A percentile compares a stretch with the other conserved stretches of the same genome.
Conservation (phyloP, 2,329 filamentous ascomycete genomes). For the Neofusicoccum sp. region DNA sequence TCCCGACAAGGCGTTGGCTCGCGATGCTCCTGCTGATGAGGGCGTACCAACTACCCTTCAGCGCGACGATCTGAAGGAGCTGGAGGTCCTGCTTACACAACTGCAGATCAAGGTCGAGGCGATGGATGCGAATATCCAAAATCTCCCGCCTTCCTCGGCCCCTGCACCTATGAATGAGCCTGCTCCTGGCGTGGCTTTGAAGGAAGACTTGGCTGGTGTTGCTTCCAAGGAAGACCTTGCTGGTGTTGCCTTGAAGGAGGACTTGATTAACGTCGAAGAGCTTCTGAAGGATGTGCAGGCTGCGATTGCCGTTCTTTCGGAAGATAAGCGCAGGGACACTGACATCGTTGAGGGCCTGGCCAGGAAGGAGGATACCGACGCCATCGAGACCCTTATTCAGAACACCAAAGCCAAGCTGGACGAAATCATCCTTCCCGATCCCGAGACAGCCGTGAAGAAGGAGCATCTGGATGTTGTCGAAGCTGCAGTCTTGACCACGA, state of each 20-base stretch:
- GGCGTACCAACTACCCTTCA: constrained; percentile 53
- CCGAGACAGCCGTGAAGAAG: constrained; percentile 68
- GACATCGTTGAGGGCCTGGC: constrained; percentile 56
- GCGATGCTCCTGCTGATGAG: constrained; percentile 32
- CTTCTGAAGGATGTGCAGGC: constrained; percentile 61
- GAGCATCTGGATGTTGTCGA: constrained; percentile 66
- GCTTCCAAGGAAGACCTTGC: constrained; percentile 39
- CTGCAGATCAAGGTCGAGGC: constrained; percentile 83
- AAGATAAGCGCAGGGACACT: constrained; percentile 25
- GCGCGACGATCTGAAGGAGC: constrained; percentile 77
- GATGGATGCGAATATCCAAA: constrained; percentile 60
- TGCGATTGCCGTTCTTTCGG: constrained; percentile 54
- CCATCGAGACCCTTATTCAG: constrained; percentile 85
- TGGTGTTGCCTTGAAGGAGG: constrained; percentile 46
- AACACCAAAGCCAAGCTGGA: constrained; percentile 90
- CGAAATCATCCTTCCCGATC: constrained; percentile 68
- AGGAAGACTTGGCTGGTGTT: constrained; percentile 50
- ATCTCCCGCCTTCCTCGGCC: constrained; percentile 44
- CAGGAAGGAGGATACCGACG: constrained; percentile 81
- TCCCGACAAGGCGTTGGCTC: constrained; percentile 47
- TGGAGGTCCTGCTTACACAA: constrained; percentile 81
- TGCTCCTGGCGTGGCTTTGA: constrained; percentile 44
- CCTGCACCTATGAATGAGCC: constrained; percentile 45
- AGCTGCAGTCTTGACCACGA: constrained; percentile 71
- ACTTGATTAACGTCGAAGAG: constrained; percentile 52